These are phyloP conservation scores for Aspergillus tamarii DNA, from an alignment of 2,329 filamentous ascomycete species.

Conservation along the genomic window DNA sequence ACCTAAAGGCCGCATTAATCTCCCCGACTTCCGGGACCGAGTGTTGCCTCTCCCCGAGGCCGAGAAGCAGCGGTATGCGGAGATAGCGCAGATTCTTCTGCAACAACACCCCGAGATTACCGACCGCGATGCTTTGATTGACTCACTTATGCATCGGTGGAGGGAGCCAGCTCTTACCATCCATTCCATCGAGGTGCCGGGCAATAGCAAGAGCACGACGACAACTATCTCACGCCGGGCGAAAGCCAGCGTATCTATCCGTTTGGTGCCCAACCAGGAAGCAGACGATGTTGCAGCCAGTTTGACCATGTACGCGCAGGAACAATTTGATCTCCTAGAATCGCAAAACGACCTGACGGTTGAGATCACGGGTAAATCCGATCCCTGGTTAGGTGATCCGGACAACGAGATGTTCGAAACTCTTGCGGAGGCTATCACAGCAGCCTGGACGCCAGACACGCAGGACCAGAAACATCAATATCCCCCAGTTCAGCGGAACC, in stretches of 20 bases:
- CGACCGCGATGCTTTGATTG: conserved; percentile 71
- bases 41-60: conserved; percentile 74
- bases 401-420: conserved; percentile 89
- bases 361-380: conserved; percentile 87
- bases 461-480: conserved; percentile 39
- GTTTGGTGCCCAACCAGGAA: conserved; percentile 91
- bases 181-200: conserved; percentile 83
- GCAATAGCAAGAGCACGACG: conserved; percentile 80
- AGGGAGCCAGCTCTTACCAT: conserved; percentile 92
- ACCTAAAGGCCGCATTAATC: conserved; percentile 75
- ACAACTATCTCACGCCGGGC: conserved; percentile 84
- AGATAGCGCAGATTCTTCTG: conserved; percentile 78
- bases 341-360: conserved; percentile 81
- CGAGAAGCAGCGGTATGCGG: conserved; percentile 79
- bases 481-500: conserved; percentile 29
- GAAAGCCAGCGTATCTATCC: conserved; percentile 84
- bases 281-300: conserved; percentile 73
- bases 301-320: conserved; percentile 68
- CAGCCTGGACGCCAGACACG: conserved; percentile 69
- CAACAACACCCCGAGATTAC: conserved; percentile 69
- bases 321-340: conserved; percentile 72
- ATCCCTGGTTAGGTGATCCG: conserved; percentile 94
- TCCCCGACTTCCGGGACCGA: conserved; percentile 86
- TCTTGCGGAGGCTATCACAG: conserved; percentile 80
- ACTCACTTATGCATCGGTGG: conserved; percentile 90